Conservation (phyloP, 2,329 filamentous ascomycete species). For the Akanthomyces uredinophilus region DNA sequence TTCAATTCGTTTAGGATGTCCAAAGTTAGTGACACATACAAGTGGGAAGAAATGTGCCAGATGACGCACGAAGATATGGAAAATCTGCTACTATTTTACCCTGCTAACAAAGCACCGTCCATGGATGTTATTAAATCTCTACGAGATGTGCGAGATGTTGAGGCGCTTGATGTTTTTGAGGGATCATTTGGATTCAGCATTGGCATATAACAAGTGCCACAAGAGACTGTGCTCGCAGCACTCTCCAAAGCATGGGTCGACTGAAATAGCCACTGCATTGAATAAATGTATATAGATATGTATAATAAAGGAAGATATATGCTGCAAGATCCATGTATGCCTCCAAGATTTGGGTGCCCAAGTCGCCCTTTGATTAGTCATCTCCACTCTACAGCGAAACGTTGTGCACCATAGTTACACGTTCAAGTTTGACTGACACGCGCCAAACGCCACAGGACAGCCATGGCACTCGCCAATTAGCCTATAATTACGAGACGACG, state of each 20-base stretch:
- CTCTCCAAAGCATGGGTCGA: not conserved
- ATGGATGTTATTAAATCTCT: constrained; percentile 52
- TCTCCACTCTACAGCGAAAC: not conserved
- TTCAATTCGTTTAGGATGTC: constrained; percentile 63
- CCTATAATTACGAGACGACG: not conserved
- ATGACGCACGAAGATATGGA: constrained; percentile 84
- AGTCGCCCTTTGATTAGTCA: constrained; percentile 6
- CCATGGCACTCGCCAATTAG: not conserved
- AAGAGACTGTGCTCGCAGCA: not conserved
- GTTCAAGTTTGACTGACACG: not conserved
- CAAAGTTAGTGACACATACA: constrained; percentile 81
- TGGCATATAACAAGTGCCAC: constrained; percentile 25
- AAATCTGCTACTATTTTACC: constrained; percentile 71
- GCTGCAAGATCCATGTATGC: not conserved
- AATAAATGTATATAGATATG: constrained; percentile 13
- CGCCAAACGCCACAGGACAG: not conserved
- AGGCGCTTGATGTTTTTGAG: constrained; percentile 51
- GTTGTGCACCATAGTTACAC: not conserved
- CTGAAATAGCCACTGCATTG: not conserved
- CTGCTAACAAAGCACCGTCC: constrained; percentile 48
- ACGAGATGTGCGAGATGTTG: constrained; percentile 39
- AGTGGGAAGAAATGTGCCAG: constrained; percentile 74
- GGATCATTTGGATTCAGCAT: constrained; percentile 57
- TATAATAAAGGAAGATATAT: constrained; percentile 1
- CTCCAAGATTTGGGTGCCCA: not conserved